A percentile compares a stretch with the other conserved stretches of the same genome.
Evolutionary conservation across 208 protist genomes (phyloP).

Genomic region (Crithidia fasciculata): DNA sequence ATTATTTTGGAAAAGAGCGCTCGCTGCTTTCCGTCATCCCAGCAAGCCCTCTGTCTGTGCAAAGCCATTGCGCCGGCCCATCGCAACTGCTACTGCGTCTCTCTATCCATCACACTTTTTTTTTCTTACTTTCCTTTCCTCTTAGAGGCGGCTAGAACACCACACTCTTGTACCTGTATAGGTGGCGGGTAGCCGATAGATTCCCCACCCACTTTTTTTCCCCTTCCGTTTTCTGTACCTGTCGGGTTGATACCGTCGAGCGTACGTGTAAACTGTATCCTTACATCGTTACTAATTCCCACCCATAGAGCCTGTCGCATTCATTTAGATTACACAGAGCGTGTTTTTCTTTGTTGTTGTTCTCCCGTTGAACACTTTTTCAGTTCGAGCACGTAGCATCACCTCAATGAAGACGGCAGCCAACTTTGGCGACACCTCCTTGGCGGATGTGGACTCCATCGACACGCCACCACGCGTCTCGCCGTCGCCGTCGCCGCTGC

Average conservation of each 20-base stretch:
- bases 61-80: too few species aligned
- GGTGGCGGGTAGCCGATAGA: background rate
- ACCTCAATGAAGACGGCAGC: constrained; percentile 10
- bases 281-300: too few species aligned
- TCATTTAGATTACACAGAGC: background rate
- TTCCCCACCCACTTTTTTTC: background rate
- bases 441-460: constrained; percentile 33
- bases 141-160: background rate
- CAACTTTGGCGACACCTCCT: constrained; percentile 11
- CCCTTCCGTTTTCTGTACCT: background rate
- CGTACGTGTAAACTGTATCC: too few species aligned
- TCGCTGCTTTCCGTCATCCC: too few species aligned
- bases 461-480: constrained; percentile 19
- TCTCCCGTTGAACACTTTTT: background rate
- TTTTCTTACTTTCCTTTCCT: constrained; percentile 8
- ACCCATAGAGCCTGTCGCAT: too few species aligned
- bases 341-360: constrained; percentile 1
- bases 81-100: background rate
- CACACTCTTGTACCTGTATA: background rate
- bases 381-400: too few species aligned
- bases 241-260: too few species aligned
- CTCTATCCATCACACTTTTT: background rate
- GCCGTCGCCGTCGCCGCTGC: constrained; percentile 1
- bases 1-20: too few species aligned
- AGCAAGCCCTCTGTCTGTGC: too few species aligned